Conservation (phyloP, 495 filamentous ascomycete species). For the Podospora comata region DNA sequence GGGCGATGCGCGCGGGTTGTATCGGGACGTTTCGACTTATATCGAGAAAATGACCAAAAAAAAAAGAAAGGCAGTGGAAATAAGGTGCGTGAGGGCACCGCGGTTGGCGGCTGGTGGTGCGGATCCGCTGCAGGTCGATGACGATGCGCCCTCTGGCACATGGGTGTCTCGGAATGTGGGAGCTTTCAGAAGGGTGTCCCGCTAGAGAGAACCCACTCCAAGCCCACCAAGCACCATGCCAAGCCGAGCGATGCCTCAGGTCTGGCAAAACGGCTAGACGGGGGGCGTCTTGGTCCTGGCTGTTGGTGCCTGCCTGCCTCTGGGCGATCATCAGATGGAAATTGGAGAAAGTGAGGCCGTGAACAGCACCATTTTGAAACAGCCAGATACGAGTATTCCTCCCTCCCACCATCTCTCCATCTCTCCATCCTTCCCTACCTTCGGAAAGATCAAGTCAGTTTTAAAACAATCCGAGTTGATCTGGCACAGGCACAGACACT, state of each 20-base stretch:
- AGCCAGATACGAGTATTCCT: not conserved
- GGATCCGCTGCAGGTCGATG: conserved; percentile 40
- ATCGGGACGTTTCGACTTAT: conserved; percentile 13
- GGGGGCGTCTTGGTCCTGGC: not conserved
- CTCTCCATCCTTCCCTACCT: no score
- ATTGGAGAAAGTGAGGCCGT: conserved; percentile 3
- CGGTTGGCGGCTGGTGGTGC: conserved; percentile 31
- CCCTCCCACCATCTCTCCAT: not conserved
- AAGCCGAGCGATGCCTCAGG: not conserved
- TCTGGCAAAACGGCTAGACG: not conserved
- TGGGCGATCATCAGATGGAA: not conserved
- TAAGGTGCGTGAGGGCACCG: conserved; percentile 23
- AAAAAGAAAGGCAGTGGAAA: conserved; percentile 24
- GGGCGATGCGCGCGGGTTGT: conserved; percentile 10
- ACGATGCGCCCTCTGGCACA: conserved; percentile 36
- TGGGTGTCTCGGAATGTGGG: conserved; percentile 37
- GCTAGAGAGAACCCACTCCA: not conserved
- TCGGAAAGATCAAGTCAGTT: not conserved
- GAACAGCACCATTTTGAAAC: not conserved
- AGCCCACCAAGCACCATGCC: not conserved
- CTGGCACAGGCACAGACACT: not conserved
- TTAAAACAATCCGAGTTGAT: not conserved
- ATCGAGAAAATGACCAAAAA: not conserved
- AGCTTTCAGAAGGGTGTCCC: conserved; percentile 9
- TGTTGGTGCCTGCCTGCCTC: not conserved